Evolutionary conservation across 257 asterid species (phyloP).

Genomic region (Capsicum baccatum): DNA sequence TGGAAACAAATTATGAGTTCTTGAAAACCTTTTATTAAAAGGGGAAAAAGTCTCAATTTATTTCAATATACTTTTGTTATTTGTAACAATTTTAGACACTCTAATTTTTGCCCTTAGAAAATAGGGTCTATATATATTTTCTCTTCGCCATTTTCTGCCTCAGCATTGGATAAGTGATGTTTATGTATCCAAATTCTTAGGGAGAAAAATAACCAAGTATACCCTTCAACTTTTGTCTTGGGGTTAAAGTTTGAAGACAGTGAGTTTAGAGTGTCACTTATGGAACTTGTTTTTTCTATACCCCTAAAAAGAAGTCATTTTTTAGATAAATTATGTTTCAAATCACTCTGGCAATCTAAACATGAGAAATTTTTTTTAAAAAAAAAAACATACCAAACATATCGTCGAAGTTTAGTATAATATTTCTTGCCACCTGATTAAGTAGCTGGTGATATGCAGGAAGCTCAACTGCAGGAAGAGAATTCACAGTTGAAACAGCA

Average conservation of each 20-base stretch:
- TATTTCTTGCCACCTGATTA: too few relatives aligned
- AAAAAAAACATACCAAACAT: too few relatives aligned
- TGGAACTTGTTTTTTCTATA: too few relatives aligned
- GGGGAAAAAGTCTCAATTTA: too few relatives aligned
- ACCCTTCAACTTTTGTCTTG: not conserved
- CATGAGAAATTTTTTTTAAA: not conserved
- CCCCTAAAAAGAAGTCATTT: too few relatives aligned
- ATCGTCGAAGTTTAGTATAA: not conserved
- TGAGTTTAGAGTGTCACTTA: too few relatives aligned
- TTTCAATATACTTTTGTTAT: too few relatives aligned
- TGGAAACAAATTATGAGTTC: too few relatives aligned
- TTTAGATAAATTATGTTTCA: too few relatives aligned
- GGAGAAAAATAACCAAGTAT: not conserved
- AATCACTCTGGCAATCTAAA: not conserved
- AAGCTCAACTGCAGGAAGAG: constrained; percentile 56
- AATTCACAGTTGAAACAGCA: constrained; percentile 59
- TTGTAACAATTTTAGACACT: too few relatives aligned
- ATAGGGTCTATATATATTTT: not conserved
- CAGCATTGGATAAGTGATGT: not conserved
- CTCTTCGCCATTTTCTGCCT: not conserved
- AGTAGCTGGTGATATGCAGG: constrained; percentile 51
- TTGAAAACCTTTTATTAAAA: too few relatives aligned
- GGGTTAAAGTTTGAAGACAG: not conserved
- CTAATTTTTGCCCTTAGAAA: too few relatives aligned
- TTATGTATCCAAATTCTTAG: not conserved